Evolutionary conservation across 2,329 filamentous ascomycete genomes (phyloP).

Genomic region (Cercospora brassicicola): DNA sequence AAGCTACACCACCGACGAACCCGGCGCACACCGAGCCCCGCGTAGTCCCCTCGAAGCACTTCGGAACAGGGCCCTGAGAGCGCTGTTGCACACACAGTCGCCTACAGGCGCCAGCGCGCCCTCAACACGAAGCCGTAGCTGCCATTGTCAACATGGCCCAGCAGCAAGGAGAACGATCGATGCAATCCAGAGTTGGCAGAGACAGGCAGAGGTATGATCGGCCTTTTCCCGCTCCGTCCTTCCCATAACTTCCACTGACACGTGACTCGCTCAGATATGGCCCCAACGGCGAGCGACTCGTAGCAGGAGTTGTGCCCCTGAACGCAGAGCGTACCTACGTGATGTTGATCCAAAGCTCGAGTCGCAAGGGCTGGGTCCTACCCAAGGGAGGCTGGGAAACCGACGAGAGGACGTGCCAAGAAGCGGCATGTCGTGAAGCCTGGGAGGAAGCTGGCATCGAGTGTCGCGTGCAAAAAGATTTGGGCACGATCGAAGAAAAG

Average conservation of each 20-base stretch:
- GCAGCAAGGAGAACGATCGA: constrained; percentile 44
- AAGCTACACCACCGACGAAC: not conserved
- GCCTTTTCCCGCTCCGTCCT: not conserved
- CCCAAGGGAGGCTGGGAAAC: constrained; percentile 98
- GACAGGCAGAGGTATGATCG: constrained; percentile 65
- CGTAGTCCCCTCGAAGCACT: not conserved
- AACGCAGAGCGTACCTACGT: constrained; percentile 84
- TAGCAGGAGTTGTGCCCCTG: constrained; percentile 90
- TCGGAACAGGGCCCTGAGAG: not conserved
- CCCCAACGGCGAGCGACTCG: constrained; percentile 85
- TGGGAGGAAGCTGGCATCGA: constrained; percentile 97
- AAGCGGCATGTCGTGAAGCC: constrained; percentile 82
- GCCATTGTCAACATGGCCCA: constrained; percentile 44
- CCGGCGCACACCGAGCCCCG: not conserved
- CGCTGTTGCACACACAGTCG: not conserved
- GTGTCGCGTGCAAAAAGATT: constrained; percentile 78
- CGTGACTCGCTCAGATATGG: constrained; percentile 69
- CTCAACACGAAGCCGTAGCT: not conserved
- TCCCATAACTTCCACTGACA: constrained; percentile 19
- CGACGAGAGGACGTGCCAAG: constrained; percentile 83
- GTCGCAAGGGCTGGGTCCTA: constrained; percentile 90
- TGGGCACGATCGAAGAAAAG: constrained; percentile 83
- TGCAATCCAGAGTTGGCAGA: constrained; percentile 71
- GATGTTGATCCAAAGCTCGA: constrained; percentile 87
- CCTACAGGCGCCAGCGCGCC: not conserved